These are phyloP conservation scores for Metschnikowia peoriensis DNA, from an alignment of 805 yeast species.

Conservation along the genomic window DNA sequence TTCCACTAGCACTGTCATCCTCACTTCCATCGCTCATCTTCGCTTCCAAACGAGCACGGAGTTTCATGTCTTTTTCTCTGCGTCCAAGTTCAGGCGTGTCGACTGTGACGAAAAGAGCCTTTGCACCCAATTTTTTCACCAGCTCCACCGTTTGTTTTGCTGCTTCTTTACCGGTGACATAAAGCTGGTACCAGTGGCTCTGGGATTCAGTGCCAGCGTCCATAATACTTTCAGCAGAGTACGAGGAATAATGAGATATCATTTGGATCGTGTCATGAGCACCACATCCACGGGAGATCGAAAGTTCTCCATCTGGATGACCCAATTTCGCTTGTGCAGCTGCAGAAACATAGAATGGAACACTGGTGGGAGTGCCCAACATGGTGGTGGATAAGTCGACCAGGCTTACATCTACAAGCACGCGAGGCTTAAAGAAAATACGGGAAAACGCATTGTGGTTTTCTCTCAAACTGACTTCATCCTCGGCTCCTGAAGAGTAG, in stretches of 20 bases:
- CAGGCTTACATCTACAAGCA: conserved; percentile 75
- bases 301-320: conserved; percentile 89
- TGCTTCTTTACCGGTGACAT: conserved; percentile 64
- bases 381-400: conserved; percentile 70
- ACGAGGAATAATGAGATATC: conserved; percentile 91
- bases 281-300: conserved; percentile 80
- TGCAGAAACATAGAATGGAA: conserved; percentile 88
- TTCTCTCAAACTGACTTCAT: conserved; percentile 85
- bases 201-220: conserved; percentile 66
- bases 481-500: conserved; percentile 89
- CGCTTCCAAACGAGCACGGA: conserved; percentile 24
- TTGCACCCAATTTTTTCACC: conserved; percentile 56
- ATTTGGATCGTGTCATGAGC: conserved; percentile 71
- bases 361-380: conserved; percentile 66
- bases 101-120: conserved; percentile 83
- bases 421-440: conserved; percentile 80
- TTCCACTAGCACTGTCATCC: not conserved
- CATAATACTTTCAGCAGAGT: conserved; percentile 81
- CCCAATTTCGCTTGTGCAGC: conserved; percentile 92
- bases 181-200: conserved; percentile 85
- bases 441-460: conserved; percentile 89
- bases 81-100: conserved; percentile 88
- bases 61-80: conserved; percentile 47
- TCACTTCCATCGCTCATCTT: conserved; percentile 1
- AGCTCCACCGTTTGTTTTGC: conserved; percentile 60